Evolutionary conservation across 2,329 filamentous ascomycete genomes (phyloP).

Genomic region (Ceratocystis colombiana): DNA sequence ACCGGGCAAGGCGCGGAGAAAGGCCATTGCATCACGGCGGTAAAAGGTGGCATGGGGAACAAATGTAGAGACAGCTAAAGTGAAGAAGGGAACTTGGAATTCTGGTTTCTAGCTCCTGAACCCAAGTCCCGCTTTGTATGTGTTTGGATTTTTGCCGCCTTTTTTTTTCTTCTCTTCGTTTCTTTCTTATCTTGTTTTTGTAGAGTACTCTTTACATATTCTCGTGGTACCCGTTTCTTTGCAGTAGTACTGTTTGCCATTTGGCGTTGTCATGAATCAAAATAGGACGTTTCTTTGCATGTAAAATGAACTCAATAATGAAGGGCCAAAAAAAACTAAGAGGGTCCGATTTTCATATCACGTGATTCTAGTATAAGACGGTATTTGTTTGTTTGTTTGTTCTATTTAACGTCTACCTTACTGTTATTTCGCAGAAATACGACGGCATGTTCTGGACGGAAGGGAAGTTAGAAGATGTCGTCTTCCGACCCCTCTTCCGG

Average conservation of each 20-base stretch:
- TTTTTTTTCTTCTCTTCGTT: background rate
- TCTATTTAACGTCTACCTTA: too few relatives aligned
- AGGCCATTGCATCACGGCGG: slow-evolving; percentile 25
- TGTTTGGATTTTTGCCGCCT: background rate
- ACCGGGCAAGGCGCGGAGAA: slow-evolving; percentile 27
- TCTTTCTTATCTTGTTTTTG: slow-evolving; percentile 3
- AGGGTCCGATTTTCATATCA: background rate
- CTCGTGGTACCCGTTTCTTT: slow-evolving; percentile 8
- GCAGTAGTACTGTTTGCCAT: slow-evolving; percentile 8
- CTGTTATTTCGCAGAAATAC: too few relatives aligned
- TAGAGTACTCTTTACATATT: slow-evolving; percentile 9
- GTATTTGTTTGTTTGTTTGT: too few relatives aligned
- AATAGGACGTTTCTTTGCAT: slow-evolving; percentile 6
- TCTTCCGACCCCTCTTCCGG: too few relatives aligned
- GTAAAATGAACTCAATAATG: background rate
- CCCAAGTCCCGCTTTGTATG: background rate
- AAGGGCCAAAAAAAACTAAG: background rate
- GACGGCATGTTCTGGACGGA: too few relatives aligned
- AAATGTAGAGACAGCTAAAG: background rate
- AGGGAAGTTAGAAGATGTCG: too few relatives aligned
- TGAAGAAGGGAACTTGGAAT: background rate
- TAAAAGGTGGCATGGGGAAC: slow-evolving; percentile 8
- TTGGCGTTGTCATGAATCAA: slow-evolving; percentile 6
- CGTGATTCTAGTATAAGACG: background rate
- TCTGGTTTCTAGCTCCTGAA: background rate